Evolutionary conservation across 139 green algal species (phyloP), one percentile per base, ranked within the genome.

Genomic region (Pseudopediastrum boryanum): DNA sequence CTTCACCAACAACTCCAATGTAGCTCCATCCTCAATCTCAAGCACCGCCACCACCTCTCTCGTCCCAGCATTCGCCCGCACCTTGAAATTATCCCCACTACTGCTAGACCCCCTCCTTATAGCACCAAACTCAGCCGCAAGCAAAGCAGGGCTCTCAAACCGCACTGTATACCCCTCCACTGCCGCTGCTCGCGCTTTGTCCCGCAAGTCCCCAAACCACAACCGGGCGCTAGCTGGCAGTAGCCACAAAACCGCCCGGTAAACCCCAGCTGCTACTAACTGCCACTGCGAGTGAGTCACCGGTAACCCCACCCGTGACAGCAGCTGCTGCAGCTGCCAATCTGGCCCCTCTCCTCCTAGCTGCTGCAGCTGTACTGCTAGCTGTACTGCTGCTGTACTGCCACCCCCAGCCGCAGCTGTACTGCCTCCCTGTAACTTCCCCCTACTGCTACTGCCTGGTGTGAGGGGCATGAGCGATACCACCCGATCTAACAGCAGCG

Each of bases 201-300:
- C 89, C 0, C 88, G 78, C 75, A 98, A 75, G 75, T 94, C 94
- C 2, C 77, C 71, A 80, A 96, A 98, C 94, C 96, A 99, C 48
- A 85, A 70, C 13, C 94, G 69, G 1, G 87, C 88, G 16, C 79
- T 89, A 16, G 91, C 92, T 8, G 95, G 95, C 74, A 98, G 81
- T 25, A 74, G 72, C 13, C 78, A 81, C 75, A 98, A 87, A 36
- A 94, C 82, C 0, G 68, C 86, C 0, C 84, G 79, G 75, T 94
- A 97, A 61, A 72, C 2, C 12, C 39, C 64, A n/a, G 59, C 58
- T 44, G 33, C 62, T 19, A 75, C 62, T 59, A 75, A 61, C 16
- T 19, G 72, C 62, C 76, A 82, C 29, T 39, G 48, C 27, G 43
- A 35, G 71, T 75, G 64, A 16, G 31, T 39, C 25, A 23, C 0